These are phyloP conservation scores for Boletellus ananas DNA, from an alignment of 768 basidiomycete species.

Conservation along the genomic window DNA sequence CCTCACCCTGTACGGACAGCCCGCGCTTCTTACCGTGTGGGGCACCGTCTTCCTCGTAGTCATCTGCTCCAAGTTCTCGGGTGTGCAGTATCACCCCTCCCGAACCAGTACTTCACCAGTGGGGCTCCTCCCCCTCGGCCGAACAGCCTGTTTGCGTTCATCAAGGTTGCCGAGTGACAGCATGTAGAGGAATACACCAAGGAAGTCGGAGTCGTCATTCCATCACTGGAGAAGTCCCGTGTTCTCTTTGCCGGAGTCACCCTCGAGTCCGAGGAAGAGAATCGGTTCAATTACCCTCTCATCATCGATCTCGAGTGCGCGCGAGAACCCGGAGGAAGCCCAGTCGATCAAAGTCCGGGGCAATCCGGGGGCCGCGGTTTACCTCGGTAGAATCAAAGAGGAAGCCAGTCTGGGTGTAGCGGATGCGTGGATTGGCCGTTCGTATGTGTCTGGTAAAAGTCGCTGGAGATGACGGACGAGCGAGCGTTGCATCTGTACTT, in stretches of 20 bases:
- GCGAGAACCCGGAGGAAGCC: not conserved
- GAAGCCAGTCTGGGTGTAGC: too few species aligned
- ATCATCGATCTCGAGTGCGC: not conserved
- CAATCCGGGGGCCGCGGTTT: not conserved
- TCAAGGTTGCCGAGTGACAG: not conserved
- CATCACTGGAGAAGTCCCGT: not conserved
- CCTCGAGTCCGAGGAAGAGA: not conserved
- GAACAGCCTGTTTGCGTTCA: not conserved
- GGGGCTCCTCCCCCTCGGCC: not conserved
- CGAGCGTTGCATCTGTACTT: too few species aligned
- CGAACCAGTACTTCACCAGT: conserved; percentile 1
- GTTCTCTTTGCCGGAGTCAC: not conserved
- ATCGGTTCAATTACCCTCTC: not conserved
- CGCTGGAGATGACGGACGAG: too few species aligned
- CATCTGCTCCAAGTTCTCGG: not conserved
- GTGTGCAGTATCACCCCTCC: conserved; percentile 7
- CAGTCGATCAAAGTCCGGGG: not conserved
- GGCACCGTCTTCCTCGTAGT: not conserved
- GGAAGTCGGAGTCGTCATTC: not conserved
- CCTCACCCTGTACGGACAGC: conserved; percentile 8
- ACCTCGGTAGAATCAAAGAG: too few species aligned
- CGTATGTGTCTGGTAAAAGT: too few species aligned
- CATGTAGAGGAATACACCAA: too few species aligned
- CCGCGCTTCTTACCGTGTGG: not conserved
- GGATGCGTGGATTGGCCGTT: too few species aligned